Percentiles rank a stretch among this genome's conserved stretches.
Evolutionary conservation across 768 basidiomycete genomes (phyloP).

Genomic region (Gloeophyllum trabeum): DNA sequence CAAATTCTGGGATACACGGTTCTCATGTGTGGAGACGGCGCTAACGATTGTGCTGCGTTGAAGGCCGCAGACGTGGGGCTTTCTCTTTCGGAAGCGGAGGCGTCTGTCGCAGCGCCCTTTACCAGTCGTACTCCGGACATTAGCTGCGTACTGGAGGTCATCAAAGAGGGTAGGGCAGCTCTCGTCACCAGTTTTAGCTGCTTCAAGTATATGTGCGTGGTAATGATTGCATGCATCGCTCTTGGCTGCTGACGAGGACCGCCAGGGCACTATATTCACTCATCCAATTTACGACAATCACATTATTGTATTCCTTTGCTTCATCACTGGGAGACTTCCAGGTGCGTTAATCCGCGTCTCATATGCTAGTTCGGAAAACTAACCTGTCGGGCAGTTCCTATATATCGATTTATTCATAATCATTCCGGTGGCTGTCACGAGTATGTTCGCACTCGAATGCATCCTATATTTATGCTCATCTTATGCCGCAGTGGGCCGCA

Average conservation of each 20-base stretch:
- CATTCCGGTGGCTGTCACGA: constrained; percentile 91
- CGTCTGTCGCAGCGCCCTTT: constrained; percentile 96
- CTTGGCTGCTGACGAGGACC: constrained; percentile 5
- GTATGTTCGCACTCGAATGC: constrained; percentile 34
- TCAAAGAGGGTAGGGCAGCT: constrained; percentile 92
- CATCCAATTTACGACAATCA: constrained; percentile 98
- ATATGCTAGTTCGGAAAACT: constrained; percentile 1
- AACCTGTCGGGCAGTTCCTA: constrained; percentile 57
- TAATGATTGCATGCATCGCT: background rate
- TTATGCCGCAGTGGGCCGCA: constrained; percentile 72
- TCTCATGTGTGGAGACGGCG: constrained; percentile 97
- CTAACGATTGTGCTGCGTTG: constrained; percentile 96
- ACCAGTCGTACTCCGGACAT: constrained; percentile 92
- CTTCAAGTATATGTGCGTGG: constrained; percentile 96
- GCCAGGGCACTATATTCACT: constrained; percentile 93
- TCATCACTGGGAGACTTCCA: constrained; percentile 96
- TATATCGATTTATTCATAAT: constrained; percentile 99
- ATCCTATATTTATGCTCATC: constrained; percentile 7
- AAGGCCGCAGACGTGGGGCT: constrained; percentile 98
- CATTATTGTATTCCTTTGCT: constrained; percentile 90
- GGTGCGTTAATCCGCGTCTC: constrained; percentile 32
- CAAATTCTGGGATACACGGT: constrained; percentile 93
- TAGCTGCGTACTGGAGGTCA: constrained; percentile 90
- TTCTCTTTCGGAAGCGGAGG: constrained; percentile 94
- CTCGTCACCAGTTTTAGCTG: constrained; percentile 97